phyloP scores from a whole-genome alignment of 495 filamentous ascomycete species.

The Penicillium tannophilum region DNA sequence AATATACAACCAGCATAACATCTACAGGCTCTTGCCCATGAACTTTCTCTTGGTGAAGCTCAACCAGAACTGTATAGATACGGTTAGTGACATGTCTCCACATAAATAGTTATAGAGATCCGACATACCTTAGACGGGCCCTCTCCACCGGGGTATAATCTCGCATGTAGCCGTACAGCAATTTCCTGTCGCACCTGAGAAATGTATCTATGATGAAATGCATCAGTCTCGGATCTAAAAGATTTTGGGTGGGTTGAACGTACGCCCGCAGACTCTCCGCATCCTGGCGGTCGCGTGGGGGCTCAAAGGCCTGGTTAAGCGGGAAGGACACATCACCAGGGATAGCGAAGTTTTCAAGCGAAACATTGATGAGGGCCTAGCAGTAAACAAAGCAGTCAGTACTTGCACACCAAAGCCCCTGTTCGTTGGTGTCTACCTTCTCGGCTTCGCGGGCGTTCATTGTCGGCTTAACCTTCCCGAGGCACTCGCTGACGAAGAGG shows the following conservation, averaged over 20 bases:
- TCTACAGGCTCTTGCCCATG: conserved; percentile 89
- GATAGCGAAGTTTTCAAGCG: conserved; percentile 91
- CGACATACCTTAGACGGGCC: conserved; percentile 78
- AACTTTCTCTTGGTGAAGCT: conserved; percentile 99
- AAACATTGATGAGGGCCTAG: conserved; percentile 66
- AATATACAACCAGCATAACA: conserved; percentile 27
- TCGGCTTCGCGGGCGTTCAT: conserved; percentile 63
- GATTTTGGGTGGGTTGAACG: conserved; percentile 14
- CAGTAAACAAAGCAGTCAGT: conserved; percentile 5
- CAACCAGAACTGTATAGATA: conserved; percentile 75
- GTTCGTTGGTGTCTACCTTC: conserved; percentile 46
- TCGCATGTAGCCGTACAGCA: conserved; percentile 73
- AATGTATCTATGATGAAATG: conserved; percentile 57
- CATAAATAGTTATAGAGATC: not conserved
- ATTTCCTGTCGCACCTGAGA: conserved; percentile 91
- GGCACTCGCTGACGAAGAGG: conserved; percentile 85
- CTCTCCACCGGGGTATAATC: conserved; percentile 82
- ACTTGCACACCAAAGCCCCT: not conserved
- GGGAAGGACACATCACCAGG: conserved; percentile 95
- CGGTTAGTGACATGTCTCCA: conserved; percentile 10
- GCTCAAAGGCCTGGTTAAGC: conserved; percentile 81
- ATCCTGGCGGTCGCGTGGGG: conserved; percentile 82
- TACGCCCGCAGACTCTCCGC: conserved; percentile 82
- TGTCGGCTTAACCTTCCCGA: conserved; percentile 77
- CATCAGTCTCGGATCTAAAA: not conserved